Evolutionary conservation across 768 basidiomycete species (phyloP).

Genomic region (Russula griseocarnosa): DNA sequence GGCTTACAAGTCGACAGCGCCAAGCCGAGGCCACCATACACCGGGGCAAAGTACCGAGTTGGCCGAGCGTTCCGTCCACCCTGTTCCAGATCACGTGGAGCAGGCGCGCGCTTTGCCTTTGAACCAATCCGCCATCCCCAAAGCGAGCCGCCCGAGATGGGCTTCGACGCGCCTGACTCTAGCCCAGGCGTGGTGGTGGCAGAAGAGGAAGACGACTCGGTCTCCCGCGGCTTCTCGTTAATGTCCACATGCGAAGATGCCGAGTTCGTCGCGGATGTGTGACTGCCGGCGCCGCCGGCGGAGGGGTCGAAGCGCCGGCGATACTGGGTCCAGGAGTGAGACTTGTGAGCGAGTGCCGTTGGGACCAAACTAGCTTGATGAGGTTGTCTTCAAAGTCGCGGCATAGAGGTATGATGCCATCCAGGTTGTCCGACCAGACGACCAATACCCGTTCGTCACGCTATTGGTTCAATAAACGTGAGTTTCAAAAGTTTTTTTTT

Average conservation of each 20-base stretch:
- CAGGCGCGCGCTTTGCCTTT: constrained; percentile 32
- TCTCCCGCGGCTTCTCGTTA: constrained; percentile 42
- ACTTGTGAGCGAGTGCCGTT: constrained; percentile 32
- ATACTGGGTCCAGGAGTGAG: not conserved
- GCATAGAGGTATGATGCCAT: constrained; percentile 70
- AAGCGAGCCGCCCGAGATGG: constrained; percentile 26
- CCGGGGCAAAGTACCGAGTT: constrained; percentile 61
- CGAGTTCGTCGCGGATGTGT: constrained; percentile 44
- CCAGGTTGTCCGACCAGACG: constrained; percentile 81
- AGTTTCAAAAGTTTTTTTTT: constrained; percentile 11
- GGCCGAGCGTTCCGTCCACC: constrained; percentile 36
- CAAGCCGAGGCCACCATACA: constrained; percentile 67
- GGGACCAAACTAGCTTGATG: constrained; percentile 74
- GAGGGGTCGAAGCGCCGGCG: constrained; percentile 35
- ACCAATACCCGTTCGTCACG: constrained; percentile 80
- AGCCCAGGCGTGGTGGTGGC: not conserved
- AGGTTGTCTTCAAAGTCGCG: constrained; percentile 71
- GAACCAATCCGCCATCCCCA: constrained; percentile 32
- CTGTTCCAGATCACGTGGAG: constrained; percentile 48
- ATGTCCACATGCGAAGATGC: constrained; percentile 57
- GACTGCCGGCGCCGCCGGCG: constrained; percentile 7
- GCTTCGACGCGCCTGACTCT: constrained; percentile 14
- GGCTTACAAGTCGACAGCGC: constrained; percentile 60
- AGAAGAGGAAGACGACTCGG: not conserved
- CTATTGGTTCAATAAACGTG: constrained; percentile 37